Base-by-base conservation (phyloP, 345 rosid genomes). In the Draba incana region DNA sequence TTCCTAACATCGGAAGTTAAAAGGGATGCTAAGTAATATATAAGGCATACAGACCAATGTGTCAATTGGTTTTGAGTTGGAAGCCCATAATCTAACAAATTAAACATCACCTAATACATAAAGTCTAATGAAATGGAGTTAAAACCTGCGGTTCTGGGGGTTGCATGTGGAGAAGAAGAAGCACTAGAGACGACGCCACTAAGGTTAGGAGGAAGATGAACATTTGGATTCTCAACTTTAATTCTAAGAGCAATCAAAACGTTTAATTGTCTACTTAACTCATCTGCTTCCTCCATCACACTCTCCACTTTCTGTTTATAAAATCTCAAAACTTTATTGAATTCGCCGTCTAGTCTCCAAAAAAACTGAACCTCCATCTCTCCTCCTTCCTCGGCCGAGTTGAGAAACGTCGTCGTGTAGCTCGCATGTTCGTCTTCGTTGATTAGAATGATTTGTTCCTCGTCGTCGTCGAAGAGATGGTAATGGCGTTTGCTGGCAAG, bases 191-290 rank as follows among this genome's bases (percentile, higher is more conserved):
- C 10, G 80, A 55, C 8, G 8, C 33, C 66, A 62, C 31, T 44
- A 8, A 62, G n/a, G 55, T 52, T 12, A 52, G 69, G 1, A 45
- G 71, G 72, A 5, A 81, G 67, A 59, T 71, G 28, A 14, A 44
- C 68, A 4, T 47, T 33, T 0, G 90, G 92, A 65, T 78, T 68
- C 38, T 90, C 87, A 38, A 90, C 83, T 57, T 81, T 90, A 41
- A 90, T 71, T 63, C 97, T 57, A 8, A 90, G 79, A 58, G 92
- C 97, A 49, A 88, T 88, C 75, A 90, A 77, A 57, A 85, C 94
- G 78, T 86, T 74, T 84, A 90, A 81, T 70, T 90, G 97, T 54
- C 79, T 84, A 28, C 86, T 88, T 74, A 90, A 69, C 69, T 81
- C 86, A 54, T 88, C 88, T 0, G 92, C 97, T 70, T 90, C 97